Evolutionary conservation across 371 early-diverging fungal species (phyloP), one percentile per base, ranked within the genome.

Genomic region (Mortierella sp.): DNA sequence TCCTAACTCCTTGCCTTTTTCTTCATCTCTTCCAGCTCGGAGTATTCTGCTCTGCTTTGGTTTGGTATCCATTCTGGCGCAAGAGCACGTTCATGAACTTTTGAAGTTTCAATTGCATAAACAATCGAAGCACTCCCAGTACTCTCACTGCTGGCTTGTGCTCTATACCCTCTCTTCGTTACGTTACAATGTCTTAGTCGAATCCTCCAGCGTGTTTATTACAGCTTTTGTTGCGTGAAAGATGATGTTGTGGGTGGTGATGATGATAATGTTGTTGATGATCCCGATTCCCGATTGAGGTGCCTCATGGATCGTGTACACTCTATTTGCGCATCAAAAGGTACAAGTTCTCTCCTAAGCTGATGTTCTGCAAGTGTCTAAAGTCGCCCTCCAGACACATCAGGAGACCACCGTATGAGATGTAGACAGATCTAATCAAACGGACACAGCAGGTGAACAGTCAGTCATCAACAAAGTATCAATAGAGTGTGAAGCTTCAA

Each of bases 351-450:
- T 94, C 92, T 44, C 97, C 96, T 22, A 94, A 90, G 60, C 85
- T 84, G 63, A 98, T 81, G 74, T 90, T 88, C 66, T 91, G 90
- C 67, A 96, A 78, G 66, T 93, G 91, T 63, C 94, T 82, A 69
- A 88, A 88, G 66, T 96, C 94, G 50, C 96, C 97, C 63, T 93
- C 91, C 60, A 98, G 79, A 71, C 92, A 87, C 94, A 96, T 90
- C 69, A 97, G 82, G 71, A 98, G 83, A 5, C 98, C 98, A 57
- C 98, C 98, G 77, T 88, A 98, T 21, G 97, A 97, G 27, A 92
- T 84, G 69, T 92, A 96, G 21, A 96, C 92, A 52, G 90, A 86
- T 24, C 89, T 88, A 80, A 34, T 7, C 22, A 45, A 25, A 28
- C 3, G 31, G 13, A 46, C 34, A 49, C 34, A 61, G 53, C 37